Base-by-base conservation (phyloP, 768 basidiomycete genomes). In the Candolleomyces aberdarensis region DNA sequence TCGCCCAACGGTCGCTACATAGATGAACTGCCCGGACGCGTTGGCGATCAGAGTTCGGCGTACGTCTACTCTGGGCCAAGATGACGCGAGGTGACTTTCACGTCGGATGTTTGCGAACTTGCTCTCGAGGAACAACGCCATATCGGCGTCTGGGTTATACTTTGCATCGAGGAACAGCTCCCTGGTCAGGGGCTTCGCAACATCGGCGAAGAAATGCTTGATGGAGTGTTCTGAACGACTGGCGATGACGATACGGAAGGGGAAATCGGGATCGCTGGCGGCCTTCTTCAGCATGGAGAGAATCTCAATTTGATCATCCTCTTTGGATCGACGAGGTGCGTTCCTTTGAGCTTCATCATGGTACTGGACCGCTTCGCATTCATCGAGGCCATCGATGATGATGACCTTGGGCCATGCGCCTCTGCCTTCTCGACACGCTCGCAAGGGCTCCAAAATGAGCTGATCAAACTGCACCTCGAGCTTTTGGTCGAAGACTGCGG, bases 21-120 rank as follows among this genome's bases (percentile, higher is more conserved):
- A 63, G 13, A 67, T 63, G 43, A 63, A 64, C 44, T 67, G 66
- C 3, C 66, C 66, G 3, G 65, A 66, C 1, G 59, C 32, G n/a
- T 40, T 26, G 29, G 22, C 29, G 15, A 31, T n/a, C 13, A 52
- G n/a, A 3, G n/a, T 36, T 7, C 7, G 11, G 14, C 56, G 31
- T n/a, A 29, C 48, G 26, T 47, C 56, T 22, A 5, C 40, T 19
- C 46, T 9, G 8, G 56, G 56, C 61, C 61, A 62, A 19, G 46
- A 10, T n/a, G 32, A 19, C 5, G 31, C 3, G 40, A 67, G 31
- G 20, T 61, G 58, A 11, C 46, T 44, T 14, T 53, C 39, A 10
- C 40, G 50, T 5, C 58, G 39, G 1, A 59, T 29, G 9, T 11
- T 40, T 3, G 39, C 19, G 15, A 59, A 44, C 9, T 53, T 6